Percentiles rank a stretch among this genome's conserved stretches.
Conservation (phyloP, 352 stramenopile genomes). For the Globisporangium orthogonon region DNA sequence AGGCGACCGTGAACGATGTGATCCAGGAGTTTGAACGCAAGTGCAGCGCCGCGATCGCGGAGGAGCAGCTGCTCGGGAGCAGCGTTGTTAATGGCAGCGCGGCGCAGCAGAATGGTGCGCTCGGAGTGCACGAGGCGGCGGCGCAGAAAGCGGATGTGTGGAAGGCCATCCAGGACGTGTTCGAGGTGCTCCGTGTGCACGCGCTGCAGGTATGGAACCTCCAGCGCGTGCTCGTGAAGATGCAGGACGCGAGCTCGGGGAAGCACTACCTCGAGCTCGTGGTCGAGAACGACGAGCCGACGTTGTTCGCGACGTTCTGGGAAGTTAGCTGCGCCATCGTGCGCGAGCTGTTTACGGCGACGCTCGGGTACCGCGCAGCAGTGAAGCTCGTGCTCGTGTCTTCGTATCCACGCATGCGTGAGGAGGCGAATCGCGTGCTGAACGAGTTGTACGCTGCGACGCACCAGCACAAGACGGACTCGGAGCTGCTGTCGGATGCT, state of each 20-base stretch:
- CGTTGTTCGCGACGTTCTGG: constrained; percentile 81
- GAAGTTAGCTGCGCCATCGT: constrained; percentile 78
- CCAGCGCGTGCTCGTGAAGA: constrained; percentile 80
- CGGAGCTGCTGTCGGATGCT: constrained; percentile 20
- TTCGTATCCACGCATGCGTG: constrained; percentile 73
- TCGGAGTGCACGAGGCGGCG: constrained; percentile 22
- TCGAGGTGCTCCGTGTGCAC: constrained; percentile 58
- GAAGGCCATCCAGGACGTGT: constrained; percentile 76
- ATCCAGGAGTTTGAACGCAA: constrained; percentile 77
- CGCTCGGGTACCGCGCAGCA: constrained; percentile 43
- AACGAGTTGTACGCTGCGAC: constrained; percentile 55
- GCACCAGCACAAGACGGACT: constrained; percentile 18
- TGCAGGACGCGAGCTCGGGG: constrained; percentile 36
- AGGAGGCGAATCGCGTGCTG: constrained; percentile 61
- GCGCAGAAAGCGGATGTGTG: constrained; percentile 68
- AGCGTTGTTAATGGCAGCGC: constrained; percentile 9
- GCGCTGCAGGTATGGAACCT: constrained; percentile 84
- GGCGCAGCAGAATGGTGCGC: background rate
- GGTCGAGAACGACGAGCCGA: constrained; percentile 65
- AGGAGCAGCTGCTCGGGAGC: constrained; percentile 51
- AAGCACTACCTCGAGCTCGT: constrained; percentile 68
- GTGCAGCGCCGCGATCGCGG: constrained; percentile 45
- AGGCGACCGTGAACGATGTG: constrained; percentile 75
- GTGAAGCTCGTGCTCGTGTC: constrained; percentile 70
- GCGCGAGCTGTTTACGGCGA: constrained; percentile 58